Evolutionary conservation across 2,329 filamentous ascomycete genomes (phyloP).

Genomic region (Xylaria sp.): DNA sequence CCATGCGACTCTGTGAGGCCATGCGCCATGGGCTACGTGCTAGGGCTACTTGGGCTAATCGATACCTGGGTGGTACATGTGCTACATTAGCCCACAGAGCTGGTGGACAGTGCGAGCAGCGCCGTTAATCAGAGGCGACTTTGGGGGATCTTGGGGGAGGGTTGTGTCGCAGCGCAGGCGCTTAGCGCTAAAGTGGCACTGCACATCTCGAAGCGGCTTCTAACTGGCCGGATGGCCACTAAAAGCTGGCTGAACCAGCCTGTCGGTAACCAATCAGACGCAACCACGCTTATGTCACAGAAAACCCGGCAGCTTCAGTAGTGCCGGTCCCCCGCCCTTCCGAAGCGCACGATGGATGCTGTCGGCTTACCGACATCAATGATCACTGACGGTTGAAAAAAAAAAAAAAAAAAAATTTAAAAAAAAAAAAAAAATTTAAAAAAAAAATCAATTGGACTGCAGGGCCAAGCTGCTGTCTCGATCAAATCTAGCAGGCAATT

Average conservation of each 20-base stretch:
- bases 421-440: neutral
- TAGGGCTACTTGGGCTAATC: neutral
- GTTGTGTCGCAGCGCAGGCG: slow-evolving; percentile 17
- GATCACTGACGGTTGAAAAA: slow-evolving; percentile 9
- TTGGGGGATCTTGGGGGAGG: too few species aligned
- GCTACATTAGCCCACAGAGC: neutral
- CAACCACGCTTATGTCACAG: slow-evolving; percentile 15
- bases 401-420: slow-evolving; percentile 7
- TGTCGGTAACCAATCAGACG: slow-evolving; percentile 34
- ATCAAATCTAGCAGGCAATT: slow-evolving; percentile 2
- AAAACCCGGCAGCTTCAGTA: slow-evolving; percentile 22
- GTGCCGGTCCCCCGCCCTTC: neutral
- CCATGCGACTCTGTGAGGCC: too few species aligned
- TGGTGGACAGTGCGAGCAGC: slow-evolving; percentile 18
- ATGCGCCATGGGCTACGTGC: neutral
- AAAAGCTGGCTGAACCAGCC: slow-evolving; percentile 25
- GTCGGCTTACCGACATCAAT: slow-evolving; percentile 9
- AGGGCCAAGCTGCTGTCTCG: slow-evolving; percentile 17
- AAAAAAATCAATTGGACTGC: slow-evolving; percentile 9
- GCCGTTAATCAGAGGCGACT: slow-evolving; percentile 12
- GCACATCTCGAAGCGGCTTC: slow-evolving; percentile 16
- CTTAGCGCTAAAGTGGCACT: slow-evolving; percentile 26
- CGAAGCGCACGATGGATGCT: slow-evolving; percentile 17
- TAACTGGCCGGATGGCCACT: slow-evolving; percentile 18
- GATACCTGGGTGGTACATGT: too few species aligned